Base-by-base conservation (phyloP, 495 filamentous ascomycete genomes). In the Alectoria sarmentosa region DNA sequence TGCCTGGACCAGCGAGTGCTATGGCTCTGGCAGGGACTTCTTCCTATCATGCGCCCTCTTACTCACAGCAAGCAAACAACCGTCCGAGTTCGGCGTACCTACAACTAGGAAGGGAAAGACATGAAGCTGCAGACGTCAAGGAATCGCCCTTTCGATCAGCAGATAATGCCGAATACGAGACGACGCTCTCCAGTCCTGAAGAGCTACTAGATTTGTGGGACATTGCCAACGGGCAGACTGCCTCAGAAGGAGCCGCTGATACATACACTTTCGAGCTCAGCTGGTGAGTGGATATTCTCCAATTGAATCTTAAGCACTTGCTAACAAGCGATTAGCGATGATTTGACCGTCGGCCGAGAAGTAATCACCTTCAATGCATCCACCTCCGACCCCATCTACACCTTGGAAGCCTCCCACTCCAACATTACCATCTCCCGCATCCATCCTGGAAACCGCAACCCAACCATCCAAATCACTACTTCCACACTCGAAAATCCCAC, bases 311-410 rank as follows among this genome's bases (percentile, higher is more conserved):
- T 19, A 26, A 36, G 3, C 17, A 26, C 28, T 28, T 58, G 21
- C 42, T 67, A 34, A 67, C 34, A 6, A 19, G 55, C 21, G 23
- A 19, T 13, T n/a, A 71, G 69, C 34, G 67, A 69, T 32, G 65
- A 67, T 34, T 60, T 72, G 11, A 56, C 59, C 23, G 39, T 62
- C 30, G 62, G 61, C 60, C 52, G 37, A 21, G 68, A 70, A 58
- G 65, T 68, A 52, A 72, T 72, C 49, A 68, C 63, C 46, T 68
- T 72, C 65, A 63, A 64, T 28, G 68, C 68, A 17, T 70, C 68
- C 26, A 62, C 57, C 42, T 66, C 63, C 13, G 49, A 65, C 38
- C 57, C 65, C 19, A 64, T 66, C 36, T 72, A 72, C 58, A 63
- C 67, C 8, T 66, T 72, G 11, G 55, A 64, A 26, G 65, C 70